Base-by-base conservation (phyloP, 768 basidiomycete species). In the Sutorius australiensis region DNA sequence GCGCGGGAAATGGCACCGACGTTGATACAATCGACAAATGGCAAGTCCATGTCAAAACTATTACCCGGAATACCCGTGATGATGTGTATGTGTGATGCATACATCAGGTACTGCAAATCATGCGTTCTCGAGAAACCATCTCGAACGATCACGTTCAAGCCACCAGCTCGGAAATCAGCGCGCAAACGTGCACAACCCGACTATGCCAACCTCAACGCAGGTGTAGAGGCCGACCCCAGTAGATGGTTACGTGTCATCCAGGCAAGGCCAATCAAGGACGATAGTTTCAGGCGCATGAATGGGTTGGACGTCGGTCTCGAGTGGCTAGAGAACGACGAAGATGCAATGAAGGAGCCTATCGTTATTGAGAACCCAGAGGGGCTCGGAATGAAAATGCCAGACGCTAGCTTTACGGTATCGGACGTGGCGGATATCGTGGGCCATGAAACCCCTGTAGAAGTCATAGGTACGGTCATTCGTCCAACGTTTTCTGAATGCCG, bases 321-420 rank as follows among this genome's bases (percentile, higher is more conserved):
- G 48, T 95, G 92, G 93, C 61, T 94, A 24, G 82, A 86, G 55
- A 77, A 68, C 14, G 87, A 92, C 60, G 78, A 83, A 27, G 74
- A 69, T 48, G 91, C 92, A 5, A 80, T 92, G 83, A 80, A 70
- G 43, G 92, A 93, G 58, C 94, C 94, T 1, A 79, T 97, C 55
- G 73, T 98, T 28, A 81, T 98, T 46, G 84, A 87, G 67, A 69
- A 75, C 7, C 82, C 87, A 3, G 87, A 90, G 13, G 87, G 90
- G 6, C 73, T 98, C 40, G 95, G 93, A 10, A 92, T 98, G 85
- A 85, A 83, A 66, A 90, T 98, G 86, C 95, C 95, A 2, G 69
- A 77, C 2, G 58, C 69, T 9, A 76, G 80, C 50, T 80, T 95
- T 50, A 86, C 84, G 0, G 89, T 97, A 37, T 76, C 81, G 50